Percentiles rank a stretch among this genome's conserved stretches.
Evolutionary conservation across 805 yeast species (phyloP).

Genomic region (Lipomyces kockii): DNA sequence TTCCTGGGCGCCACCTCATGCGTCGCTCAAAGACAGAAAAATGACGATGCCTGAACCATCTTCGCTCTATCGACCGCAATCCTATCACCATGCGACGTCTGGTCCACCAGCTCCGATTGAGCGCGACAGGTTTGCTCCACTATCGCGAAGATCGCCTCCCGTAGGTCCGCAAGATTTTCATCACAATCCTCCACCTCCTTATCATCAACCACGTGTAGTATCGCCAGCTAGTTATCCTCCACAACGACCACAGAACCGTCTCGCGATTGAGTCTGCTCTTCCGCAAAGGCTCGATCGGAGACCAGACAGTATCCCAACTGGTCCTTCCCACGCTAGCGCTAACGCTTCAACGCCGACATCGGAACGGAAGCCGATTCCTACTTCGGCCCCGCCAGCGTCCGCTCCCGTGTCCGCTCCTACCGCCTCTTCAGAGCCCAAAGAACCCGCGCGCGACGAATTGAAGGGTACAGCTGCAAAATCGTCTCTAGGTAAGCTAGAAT

Average conservation of each 20-base stretch:
- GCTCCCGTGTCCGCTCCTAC: background rate
- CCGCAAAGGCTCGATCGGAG: background rate
- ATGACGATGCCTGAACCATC: background rate
- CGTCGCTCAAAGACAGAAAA: slow-evolving; percentile 3
- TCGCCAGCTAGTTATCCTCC: background rate
- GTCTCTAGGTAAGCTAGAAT: background rate
- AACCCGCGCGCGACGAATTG: background rate
- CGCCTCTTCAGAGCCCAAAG: background rate
- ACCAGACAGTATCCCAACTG: background rate
- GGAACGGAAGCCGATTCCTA: background rate
- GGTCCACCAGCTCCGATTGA: background rate
- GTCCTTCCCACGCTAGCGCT: background rate
- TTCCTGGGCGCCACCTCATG: background rate
- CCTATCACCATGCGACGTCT: background rate
- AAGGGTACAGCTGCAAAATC: background rate
- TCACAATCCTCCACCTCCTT: background rate
- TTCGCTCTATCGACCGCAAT: background rate
- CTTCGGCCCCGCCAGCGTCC: background rate
- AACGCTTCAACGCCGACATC: background rate
- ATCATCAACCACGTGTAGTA: background rate
- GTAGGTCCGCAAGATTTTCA: background rate
- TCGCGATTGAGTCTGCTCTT: background rate
- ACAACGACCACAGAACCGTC: background rate
- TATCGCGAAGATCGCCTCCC: background rate
- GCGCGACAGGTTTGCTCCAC: background rate